Conservation (phyloP, 805 yeast species). For the Wickerhamiella siamensis region DNA sequence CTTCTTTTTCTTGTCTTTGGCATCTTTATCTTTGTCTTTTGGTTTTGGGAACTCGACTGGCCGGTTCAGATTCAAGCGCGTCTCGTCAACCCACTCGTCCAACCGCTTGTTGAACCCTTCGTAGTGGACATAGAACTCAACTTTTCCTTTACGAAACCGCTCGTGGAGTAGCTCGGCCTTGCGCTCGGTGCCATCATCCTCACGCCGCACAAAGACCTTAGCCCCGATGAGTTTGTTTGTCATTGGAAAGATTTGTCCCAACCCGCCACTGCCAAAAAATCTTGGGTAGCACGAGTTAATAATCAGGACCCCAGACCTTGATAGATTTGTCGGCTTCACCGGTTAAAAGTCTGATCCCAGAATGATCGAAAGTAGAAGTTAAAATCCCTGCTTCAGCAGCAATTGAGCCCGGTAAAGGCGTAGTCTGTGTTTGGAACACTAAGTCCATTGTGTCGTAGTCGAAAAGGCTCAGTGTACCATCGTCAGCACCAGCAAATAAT, state of each 20-base stretch:
- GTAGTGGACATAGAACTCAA: constrained; percentile 83
- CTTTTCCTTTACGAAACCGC: constrained; percentile 59
- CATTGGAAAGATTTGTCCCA: neutral
- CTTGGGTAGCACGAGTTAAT: neutral
- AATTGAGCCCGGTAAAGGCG: constrained; percentile 54
- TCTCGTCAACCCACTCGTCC: constrained; percentile 82
- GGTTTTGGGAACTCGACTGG: constrained; percentile 57
- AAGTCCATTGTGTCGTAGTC: constrained; percentile 58
- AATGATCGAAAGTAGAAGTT: constrained; percentile 58
- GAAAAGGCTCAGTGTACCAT: constrained; percentile 63
- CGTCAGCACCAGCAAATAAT: constrained; percentile 69
- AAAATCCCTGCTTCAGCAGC: constrained; percentile 55
- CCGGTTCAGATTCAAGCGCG: constrained; percentile 54
- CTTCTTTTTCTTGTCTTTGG: constrained; percentile 19
- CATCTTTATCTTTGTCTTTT: constrained; percentile 23
- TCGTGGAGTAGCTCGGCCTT: constrained; percentile 75
- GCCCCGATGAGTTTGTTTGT: constrained; percentile 41
- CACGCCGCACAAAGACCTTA: constrained; percentile 69
- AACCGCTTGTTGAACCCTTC: constrained; percentile 88
- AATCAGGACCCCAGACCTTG: constrained; percentile 34
- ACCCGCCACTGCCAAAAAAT: no score
- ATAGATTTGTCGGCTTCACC: constrained; percentile 80
- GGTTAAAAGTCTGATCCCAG: constrained; percentile 69
- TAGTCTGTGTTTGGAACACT: constrained; percentile 41
- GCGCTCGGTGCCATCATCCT: constrained; percentile 45